A percentile compares a stretch with the other conserved stretches of the same genome.
Evolutionary conservation across 2,329 filamentous ascomycete species (phyloP).

Genomic region (Chlorencoelia australis): DNA sequence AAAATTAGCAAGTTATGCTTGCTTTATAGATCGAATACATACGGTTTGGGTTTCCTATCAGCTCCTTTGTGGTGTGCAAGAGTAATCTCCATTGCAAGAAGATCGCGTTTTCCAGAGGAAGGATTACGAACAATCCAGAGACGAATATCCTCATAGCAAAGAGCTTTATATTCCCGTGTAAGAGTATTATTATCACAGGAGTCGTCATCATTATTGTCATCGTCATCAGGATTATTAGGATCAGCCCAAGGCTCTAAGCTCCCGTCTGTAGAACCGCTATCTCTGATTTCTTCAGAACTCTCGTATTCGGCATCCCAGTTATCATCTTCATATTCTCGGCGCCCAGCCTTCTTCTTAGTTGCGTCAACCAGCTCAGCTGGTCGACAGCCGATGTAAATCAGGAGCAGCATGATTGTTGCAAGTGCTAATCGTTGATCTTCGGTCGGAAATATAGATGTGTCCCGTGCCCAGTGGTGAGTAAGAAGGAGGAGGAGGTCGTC

Average conservation of each 20-base stretch:
- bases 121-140: conserved; percentile 9
- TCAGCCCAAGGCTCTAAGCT: background rate
- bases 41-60: conserved; percentile 13
- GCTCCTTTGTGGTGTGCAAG: conserved; percentile 13
- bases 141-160: conserved; percentile 7
- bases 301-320: background rate
- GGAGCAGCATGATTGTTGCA: conserved; percentile 11
- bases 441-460: conserved; percentile 17
- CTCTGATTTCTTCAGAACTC: background rate
- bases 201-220: too few relatives aligned
- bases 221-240: background rate
- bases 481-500: conserved; percentile 12
- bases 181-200: background rate
- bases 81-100: conserved; percentile 13
- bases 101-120: conserved; percentile 5
- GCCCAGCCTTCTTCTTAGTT: conserved; percentile 7
- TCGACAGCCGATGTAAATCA: conserved; percentile 13
- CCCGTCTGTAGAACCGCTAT: background rate
- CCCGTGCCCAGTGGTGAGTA: background rate
- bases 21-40: conserved; percentile 6
- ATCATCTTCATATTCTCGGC: background rate
- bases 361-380: conserved; percentile 18
- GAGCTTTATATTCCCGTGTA: conserved; percentile 2
- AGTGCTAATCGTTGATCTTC: conserved; percentile 13
- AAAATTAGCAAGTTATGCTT: conserved; percentile 6